phyloP scores from a whole-genome alignment of 208 protist genomes.

The Phytomonas sp. region DNA sequence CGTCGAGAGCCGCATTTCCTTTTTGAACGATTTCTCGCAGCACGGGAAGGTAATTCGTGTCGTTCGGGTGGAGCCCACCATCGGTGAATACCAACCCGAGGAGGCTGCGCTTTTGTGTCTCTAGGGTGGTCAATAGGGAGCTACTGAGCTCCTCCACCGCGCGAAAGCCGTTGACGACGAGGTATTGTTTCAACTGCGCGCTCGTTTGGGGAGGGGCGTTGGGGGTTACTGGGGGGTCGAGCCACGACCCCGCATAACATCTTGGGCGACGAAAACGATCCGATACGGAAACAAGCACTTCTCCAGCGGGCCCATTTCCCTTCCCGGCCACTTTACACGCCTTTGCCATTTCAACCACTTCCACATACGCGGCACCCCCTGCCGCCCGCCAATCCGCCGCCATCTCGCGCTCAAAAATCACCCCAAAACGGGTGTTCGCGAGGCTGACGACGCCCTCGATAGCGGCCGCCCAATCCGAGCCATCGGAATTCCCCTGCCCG shows the following conservation, averaged over 20 bases:
- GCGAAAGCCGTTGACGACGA: conserved; percentile 54
- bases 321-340: conserved; percentile 27
- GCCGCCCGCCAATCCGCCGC: conserved; percentile 22
- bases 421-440: conserved; percentile 63
- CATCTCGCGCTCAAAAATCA: conserved; percentile 45
- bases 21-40: conserved; percentile 63
- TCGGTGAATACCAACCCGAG: conserved; percentile 56
- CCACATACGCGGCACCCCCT: conserved; percentile 23
- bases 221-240: conserved; percentile 13
- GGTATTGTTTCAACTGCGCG: background rate
- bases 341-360: conserved; percentile 32
- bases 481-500: conserved; percentile 15
- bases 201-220: background rate
- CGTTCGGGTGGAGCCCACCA: conserved; percentile 24
- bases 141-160: conserved; percentile 59
- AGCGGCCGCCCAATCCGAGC: conserved; percentile 41
- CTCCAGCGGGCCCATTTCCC: conserved; percentile 43
- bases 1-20: conserved; percentile 23
- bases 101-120: conserved; percentile 37
- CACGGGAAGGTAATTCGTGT: conserved; percentile 53
- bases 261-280: conserved; percentile 54
- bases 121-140: conserved; percentile 36
- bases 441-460: conserved; percentile 49
- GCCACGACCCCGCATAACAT: conserved; percentile 63
- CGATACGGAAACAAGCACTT: conserved; percentile 47